A percentile compares a stretch with the other conserved stretches of the same genome.
Conservation (phyloP, 2,329 filamentous ascomycete species). For the Cladosporium sp. region DNA sequence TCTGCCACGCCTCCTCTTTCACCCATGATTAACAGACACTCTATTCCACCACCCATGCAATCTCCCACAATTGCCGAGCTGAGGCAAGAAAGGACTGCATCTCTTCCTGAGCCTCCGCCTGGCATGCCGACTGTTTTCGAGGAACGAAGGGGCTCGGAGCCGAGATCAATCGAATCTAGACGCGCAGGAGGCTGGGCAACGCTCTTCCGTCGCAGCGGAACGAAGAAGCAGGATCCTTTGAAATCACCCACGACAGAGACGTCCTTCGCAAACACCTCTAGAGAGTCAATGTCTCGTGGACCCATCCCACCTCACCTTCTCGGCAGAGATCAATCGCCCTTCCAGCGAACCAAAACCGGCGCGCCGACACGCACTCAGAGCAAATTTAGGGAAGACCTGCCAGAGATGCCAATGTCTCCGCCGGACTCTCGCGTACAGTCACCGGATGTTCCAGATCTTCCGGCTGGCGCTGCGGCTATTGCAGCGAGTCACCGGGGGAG, state of each 20-base stretch:
- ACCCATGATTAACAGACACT: conserved; percentile 14
- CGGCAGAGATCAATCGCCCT: conserved; percentile 29
- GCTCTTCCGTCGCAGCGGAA: conserved; percentile 62
- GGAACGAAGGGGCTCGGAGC: conserved; percentile 32
- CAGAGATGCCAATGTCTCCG: conserved; percentile 78
- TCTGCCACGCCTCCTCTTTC: conserved; percentile 32
- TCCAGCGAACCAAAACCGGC: conserved; percentile 44
- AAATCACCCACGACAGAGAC: conserved; percentile 58
- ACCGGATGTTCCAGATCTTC: conserved; percentile 54
- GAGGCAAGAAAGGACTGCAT: conserved; percentile 13
- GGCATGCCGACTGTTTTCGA: conserved; percentile 28
- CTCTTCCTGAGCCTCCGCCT: conserved; percentile 18
- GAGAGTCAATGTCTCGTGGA: conserved; percentile 70
- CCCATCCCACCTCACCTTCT: conserved; percentile 45
- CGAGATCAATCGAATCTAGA: conserved; percentile 36
- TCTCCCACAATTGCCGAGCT: conserved; percentile 8
- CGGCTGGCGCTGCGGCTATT: conserved; percentile 34
- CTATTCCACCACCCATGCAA: background rate
- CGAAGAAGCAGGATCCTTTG: conserved; percentile 41
- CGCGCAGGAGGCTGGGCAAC: conserved; percentile 55
- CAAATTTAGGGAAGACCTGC: conserved; percentile 86
- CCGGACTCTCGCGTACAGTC: conserved; percentile 76
- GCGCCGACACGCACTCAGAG: conserved; percentile 76
- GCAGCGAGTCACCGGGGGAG: conserved; percentile 3
- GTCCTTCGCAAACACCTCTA: conserved; percentile 77